These are phyloP conservation scores for Kuraishia piskuri DNA, from an alignment of 805 yeast genomes.

Conservation along the genomic window DNA sequence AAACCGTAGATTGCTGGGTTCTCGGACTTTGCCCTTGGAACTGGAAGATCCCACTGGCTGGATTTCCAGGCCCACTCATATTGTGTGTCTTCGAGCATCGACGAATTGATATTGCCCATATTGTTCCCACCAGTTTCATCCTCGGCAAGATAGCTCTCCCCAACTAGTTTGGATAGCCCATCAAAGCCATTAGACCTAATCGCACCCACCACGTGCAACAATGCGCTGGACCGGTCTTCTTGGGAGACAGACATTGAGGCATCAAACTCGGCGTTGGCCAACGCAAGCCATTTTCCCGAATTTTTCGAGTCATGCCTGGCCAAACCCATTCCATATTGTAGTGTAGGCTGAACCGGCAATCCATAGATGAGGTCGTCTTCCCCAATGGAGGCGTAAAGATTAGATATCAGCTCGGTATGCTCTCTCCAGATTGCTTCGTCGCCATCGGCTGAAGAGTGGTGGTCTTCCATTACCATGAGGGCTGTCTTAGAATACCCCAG, in stretches of 20 bases:
- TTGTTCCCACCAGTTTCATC: background rate
- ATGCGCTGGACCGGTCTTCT: background rate
- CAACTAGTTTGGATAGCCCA: conserved; percentile 1
- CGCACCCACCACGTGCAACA: conserved; percentile 23
- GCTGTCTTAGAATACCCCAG: conserved; percentile 31
- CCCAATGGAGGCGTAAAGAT: conserved; percentile 43
- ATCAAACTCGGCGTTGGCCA: conserved; percentile 51
- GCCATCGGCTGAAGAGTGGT: conserved; percentile 10
- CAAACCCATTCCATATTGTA: conserved; percentile 40
- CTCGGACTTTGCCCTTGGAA: conserved; percentile 27
- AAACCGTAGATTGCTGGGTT: conserved; percentile 43
- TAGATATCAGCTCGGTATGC: conserved; percentile 13
- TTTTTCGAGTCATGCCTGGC: conserved; percentile 23
- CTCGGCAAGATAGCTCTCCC: background rate
- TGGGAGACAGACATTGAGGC: conserved; percentile 18
- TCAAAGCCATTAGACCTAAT: conserved; percentile 41
- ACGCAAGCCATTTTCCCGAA: conserved; percentile 36
- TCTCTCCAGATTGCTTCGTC: conserved; percentile 6
- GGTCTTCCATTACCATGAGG: conserved; percentile 40
- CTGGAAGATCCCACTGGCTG: conserved; percentile 68
- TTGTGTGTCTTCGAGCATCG: conserved; percentile 11
- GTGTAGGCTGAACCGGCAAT: conserved; percentile 46
- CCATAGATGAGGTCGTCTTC: conserved; percentile 63
- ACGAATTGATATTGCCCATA: background rate
- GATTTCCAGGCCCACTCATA: conserved; percentile 74